Evolutionary conservation across 2,329 filamentous ascomycete genomes (phyloP).

Genomic region (Clathrospora elynae): DNA sequence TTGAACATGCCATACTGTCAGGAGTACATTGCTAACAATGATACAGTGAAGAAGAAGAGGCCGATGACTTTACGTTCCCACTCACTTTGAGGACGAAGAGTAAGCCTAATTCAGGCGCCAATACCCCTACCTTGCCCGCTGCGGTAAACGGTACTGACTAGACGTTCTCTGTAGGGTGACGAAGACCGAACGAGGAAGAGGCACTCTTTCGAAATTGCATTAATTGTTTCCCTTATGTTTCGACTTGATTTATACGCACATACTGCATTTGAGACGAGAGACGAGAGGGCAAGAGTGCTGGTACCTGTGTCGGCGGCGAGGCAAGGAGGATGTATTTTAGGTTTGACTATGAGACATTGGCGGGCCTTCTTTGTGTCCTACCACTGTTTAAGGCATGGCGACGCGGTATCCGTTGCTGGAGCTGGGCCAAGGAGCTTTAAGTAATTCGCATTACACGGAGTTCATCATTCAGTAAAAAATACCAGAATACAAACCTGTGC

Average conservation of each 20-base stretch:
- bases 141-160: constrained; percentile 39
- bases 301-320: not conserved
- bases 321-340: constrained; percentile 14
- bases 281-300: not conserved
- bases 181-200: constrained; percentile 7
- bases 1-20: not conserved
- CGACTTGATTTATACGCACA: constrained; percentile 9
- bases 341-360: constrained; percentile 9
- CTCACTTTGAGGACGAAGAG: constrained; percentile 64
- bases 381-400: too few species aligned
- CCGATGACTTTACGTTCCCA: constrained; percentile 75
- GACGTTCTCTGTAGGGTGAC: constrained; percentile 9
- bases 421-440: too few species aligned
- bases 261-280: constrained; percentile 8
- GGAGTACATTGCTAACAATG: constrained; percentile 36
- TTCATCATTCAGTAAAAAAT: too few species aligned
- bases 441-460: too few species aligned
- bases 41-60: constrained; percentile 79
- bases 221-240: constrained; percentile 12
- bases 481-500: too few species aligned
- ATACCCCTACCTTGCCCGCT: constrained; percentile 33
- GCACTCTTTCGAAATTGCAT: constrained; percentile 18
- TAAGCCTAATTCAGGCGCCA: constrained; percentile 38
- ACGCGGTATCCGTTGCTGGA: too few species aligned
- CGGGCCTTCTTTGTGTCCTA: constrained; percentile 1